A percentile compares a stretch with the other conserved stretches of the same genome.
Evolutionary conservation across 2,329 filamentous ascomycete genomes (phyloP).

Genomic region (Hansfordia pulvinata): DNA sequence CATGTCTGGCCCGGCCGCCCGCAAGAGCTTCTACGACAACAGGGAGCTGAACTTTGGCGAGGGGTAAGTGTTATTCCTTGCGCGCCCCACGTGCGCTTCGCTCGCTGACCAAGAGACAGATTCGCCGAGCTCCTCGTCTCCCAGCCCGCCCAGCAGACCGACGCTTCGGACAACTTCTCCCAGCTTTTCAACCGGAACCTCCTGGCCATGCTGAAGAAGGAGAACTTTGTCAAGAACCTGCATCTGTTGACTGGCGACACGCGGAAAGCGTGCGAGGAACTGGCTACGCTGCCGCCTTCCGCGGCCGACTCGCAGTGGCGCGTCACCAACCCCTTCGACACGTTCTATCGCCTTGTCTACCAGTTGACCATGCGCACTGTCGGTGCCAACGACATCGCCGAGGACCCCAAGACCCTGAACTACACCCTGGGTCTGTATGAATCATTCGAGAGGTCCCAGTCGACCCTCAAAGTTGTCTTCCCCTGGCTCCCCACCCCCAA

Average conservation of each 20-base stretch:
- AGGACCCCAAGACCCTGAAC: constrained; percentile 25
- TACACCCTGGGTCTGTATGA: constrained; percentile 30
- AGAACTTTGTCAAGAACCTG: constrained; percentile 23
- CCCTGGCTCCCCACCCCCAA: constrained; percentile 33
- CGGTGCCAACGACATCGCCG: constrained; percentile 37
- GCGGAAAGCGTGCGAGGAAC: constrained; percentile 19
- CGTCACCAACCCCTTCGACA: constrained; percentile 37
- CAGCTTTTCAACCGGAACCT: constrained; percentile 17
- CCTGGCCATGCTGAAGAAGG: constrained; percentile 20
- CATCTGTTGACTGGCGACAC: constrained; percentile 28
- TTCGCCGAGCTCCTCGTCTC: constrained; percentile 12
- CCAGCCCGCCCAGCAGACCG: constrained; percentile 5
- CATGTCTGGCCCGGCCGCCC: constrained; percentile 24
- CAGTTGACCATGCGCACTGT: constrained; percentile 43
- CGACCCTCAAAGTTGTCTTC: constrained; percentile 33
- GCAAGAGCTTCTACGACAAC: constrained; percentile 31
- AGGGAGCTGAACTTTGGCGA: constrained; percentile 26
- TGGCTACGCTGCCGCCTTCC: constrained; percentile 13
- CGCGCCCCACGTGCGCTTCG: too few relatives aligned
- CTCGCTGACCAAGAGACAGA: too few relatives aligned
- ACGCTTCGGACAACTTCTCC: constrained; percentile 9
- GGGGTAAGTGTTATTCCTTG: constrained; percentile 24
- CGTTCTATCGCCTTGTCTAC: constrained; percentile 37
- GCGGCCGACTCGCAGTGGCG: constrained; percentile 11
- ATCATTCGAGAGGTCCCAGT: constrained; percentile 27